Percentiles rank a stretch among this genome's conserved stretches.
Conservation (phyloP, 805 yeast species). For the Kluyveromyces starmeri region DNA sequence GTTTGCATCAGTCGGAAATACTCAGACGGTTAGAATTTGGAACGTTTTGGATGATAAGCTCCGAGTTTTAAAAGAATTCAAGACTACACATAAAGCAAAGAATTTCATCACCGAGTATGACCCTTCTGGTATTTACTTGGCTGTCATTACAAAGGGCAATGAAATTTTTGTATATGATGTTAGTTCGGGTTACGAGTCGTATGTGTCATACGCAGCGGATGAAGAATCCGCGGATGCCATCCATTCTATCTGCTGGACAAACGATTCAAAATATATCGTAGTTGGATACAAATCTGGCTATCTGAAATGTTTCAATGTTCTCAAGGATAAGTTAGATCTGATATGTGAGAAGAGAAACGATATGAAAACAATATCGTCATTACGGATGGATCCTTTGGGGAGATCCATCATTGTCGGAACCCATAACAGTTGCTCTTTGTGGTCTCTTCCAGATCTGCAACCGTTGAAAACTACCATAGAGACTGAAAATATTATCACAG, state of each 20-base stretch:
- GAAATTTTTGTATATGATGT: constrained; percentile 32
- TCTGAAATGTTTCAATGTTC: not conserved
- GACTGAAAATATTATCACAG: not conserved
- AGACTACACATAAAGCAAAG: constrained; percentile 12
- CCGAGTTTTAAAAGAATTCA: constrained; percentile 10
- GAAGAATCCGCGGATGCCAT: constrained; percentile 11
- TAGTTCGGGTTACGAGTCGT: constrained; percentile 24
- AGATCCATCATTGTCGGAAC: constrained; percentile 43
- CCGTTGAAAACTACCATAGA: constrained; percentile 16
- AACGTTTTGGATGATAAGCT: constrained; percentile 12
- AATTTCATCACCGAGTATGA: constrained; percentile 30
- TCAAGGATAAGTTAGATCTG: constrained; percentile 4
- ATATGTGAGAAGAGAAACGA: constrained; percentile 34
- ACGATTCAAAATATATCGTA: constrained; percentile 31
- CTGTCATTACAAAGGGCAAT: constrained; percentile 36
- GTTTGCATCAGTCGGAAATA: constrained; percentile 19
- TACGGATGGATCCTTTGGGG: constrained; percentile 47
- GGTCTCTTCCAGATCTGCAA: constrained; percentile 37
- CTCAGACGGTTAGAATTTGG: constrained; percentile 19
- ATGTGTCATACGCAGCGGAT: constrained; percentile 1
- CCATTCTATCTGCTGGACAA: constrained; percentile 27
- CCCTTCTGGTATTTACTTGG: constrained; percentile 38
- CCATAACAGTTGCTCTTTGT: constrained; percentile 44
- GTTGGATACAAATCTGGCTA: constrained; percentile 33
- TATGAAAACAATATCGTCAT: constrained; percentile 39